Conservation (phyloP, 1,284 basidiomycete genomes). For the Malassezia equina region DNA sequence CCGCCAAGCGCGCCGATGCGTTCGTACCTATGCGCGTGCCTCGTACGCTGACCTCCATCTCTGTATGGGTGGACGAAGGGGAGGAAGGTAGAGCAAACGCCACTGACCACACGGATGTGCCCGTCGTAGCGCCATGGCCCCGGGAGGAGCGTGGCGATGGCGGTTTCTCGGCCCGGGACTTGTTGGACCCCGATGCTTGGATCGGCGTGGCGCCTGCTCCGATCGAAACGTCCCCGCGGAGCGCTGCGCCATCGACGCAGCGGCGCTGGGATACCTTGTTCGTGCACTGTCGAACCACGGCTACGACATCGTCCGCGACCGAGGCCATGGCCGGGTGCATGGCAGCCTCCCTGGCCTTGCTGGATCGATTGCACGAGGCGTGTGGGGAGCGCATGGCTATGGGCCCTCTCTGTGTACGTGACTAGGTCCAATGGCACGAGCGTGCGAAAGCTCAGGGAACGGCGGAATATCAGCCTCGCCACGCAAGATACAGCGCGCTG, state of each 20-base stretch:
- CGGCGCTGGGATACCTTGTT: background rate
- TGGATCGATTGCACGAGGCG: background rate
- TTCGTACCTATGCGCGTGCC: background rate
- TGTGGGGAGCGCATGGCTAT: background rate
- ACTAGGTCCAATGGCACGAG: background rate
- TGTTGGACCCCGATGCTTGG: conserved; percentile 12
- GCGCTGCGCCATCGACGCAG: background rate
- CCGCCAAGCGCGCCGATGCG: background rate
- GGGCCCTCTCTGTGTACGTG: background rate
- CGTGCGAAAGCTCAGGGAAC: background rate
- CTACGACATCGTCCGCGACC: background rate
- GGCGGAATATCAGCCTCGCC: conserved; percentile 23
- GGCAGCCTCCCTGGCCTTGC: background rate
- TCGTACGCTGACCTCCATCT: background rate
- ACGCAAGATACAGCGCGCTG: conserved; percentile 35
- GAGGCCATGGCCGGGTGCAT: conserved; percentile 13
- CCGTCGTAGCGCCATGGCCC: background rate
- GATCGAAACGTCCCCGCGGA: background rate
- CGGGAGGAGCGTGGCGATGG: background rate
- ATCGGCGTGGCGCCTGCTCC: background rate
- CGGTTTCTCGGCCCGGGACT: conserved; percentile 3
- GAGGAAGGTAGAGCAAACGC: background rate
- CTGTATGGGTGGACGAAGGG: background rate
- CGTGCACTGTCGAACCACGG: background rate
- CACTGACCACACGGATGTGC: background rate